Evolutionary conservation across 805 yeast species (phyloP).

Genomic region (Saturnispora hagleri): DNA sequence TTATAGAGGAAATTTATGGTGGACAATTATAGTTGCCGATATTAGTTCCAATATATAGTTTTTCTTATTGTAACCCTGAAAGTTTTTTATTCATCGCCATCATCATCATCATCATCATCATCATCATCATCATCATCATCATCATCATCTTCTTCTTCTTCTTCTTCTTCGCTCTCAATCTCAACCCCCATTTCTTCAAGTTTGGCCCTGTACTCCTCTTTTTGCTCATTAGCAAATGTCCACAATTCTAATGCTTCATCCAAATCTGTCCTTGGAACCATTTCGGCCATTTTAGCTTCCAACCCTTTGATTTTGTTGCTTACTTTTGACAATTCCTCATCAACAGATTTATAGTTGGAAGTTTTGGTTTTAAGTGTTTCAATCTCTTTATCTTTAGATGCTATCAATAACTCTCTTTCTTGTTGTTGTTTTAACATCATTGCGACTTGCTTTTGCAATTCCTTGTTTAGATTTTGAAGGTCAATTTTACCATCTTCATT

Average conservation of each 20-base stretch:
- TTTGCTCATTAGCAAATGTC: conserved; percentile 10
- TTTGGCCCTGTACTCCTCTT: conserved; percentile 8
- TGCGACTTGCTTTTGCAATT: background rate
- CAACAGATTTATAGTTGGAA: background rate
- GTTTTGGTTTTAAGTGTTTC: background rate
- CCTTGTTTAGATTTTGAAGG: background rate
- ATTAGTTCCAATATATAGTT: no score
- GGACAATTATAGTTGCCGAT: no score
- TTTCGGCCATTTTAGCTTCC: conserved; percentile 4
- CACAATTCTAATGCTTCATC: conserved; percentile 13
- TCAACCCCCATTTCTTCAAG: conserved; percentile 7
- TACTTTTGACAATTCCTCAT: background rate
- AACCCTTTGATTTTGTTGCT: background rate
- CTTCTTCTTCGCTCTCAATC: conserved; percentile 7
- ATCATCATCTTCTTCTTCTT: conserved; percentile 5
- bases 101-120: no score
- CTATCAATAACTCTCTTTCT: background rate
- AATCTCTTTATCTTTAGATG: background rate
- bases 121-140: background rate
- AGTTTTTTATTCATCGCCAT: conserved; percentile 9
- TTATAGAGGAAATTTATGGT: no score
- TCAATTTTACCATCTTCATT: background rate
- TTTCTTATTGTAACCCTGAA: no score
- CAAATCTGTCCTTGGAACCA: conserved; percentile 5
- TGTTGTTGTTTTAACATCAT: background rate